Percentiles rank a stretch among this genome's conserved stretches.
These are phyloP conservation scores for Oropetium thomaeum DNA, from an alignment of 176 grass and related monocot species.

Conservation along the genomic window DNA sequence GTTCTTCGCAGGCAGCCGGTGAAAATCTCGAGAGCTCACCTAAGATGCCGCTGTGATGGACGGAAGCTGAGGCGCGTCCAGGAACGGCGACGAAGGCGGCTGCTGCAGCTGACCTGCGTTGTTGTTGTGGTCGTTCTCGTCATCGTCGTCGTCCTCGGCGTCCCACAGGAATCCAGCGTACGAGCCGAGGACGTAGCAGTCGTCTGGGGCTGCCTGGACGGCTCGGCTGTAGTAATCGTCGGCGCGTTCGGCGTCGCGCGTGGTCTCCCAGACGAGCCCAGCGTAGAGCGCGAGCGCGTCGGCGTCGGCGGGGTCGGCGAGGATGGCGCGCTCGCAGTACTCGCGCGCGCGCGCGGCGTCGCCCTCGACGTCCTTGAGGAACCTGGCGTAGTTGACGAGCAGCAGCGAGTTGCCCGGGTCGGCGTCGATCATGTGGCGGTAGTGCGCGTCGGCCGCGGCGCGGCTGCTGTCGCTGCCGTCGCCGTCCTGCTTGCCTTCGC, in stretches of 20 bases:
- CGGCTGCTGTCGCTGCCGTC: not conserved
- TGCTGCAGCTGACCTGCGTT: too few relatives aligned
- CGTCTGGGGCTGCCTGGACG: slow-evolving; percentile 61
- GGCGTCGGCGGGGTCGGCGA: slow-evolving; percentile 42
- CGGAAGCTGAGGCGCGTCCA: slow-evolving; percentile 9
- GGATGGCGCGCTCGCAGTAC: slow-evolving; percentile 64
- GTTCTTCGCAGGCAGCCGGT: not conserved
- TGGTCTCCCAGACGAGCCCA: slow-evolving; percentile 60
- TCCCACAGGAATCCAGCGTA: slow-evolving; percentile 64
- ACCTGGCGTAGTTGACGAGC: slow-evolving; percentile 59
- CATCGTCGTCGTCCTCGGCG: slow-evolving; percentile 44
- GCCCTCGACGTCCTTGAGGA: slow-evolving; percentile 49
- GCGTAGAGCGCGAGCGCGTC: slow-evolving; percentile 57
- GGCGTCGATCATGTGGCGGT: slow-evolving; percentile 44
- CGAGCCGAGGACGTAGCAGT: slow-evolving; percentile 54
- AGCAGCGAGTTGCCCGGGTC: slow-evolving; percentile 55
- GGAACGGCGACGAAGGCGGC: not conserved
- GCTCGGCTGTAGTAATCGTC: slow-evolving; percentile 61
- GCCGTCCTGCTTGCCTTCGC: not conserved
- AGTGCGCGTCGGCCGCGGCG: slow-evolving; percentile 32
- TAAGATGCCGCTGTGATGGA: slow-evolving; percentile 39
- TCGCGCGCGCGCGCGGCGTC: slow-evolving; percentile 40
- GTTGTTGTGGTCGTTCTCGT: not conserved
- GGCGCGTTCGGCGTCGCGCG: slow-evolving; percentile 39
- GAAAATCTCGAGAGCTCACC: not conserved